A percentile compares a stretch with the other conserved stretches of the same genome.
phyloP scores from a whole-genome alignment of 768 basidiomycete genomes.

The Boletus reticulatus region DNA sequence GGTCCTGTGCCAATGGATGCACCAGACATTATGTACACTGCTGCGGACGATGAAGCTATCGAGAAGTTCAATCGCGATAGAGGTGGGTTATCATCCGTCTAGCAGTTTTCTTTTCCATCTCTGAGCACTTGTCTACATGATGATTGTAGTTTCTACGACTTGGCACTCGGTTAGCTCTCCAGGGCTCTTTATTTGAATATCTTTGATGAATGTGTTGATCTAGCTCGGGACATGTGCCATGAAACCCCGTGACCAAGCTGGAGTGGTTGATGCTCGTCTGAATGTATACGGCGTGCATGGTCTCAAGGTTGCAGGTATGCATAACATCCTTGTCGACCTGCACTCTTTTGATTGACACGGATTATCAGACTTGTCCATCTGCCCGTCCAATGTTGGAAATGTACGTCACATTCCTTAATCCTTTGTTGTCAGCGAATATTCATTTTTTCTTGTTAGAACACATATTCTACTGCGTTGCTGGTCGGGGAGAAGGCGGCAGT shows the following conservation, averaged over 20 bases:
- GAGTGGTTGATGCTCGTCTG: background rate
- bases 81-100: background rate
- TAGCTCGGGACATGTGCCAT: background rate
- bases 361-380: slow-evolving; percentile 1
- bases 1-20: slow-evolving; percentile 24
- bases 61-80: background rate
- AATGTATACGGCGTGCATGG: background rate
- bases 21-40: slow-evolving; percentile 33
- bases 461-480: slow-evolving; percentile 14
- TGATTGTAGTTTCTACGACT: background rate
- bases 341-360: background rate
- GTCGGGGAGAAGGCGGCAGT: slow-evolving; percentile 16
- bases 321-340: background rate
- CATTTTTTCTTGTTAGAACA: slow-evolving; percentile 4
- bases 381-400: slow-evolving; percentile 2
- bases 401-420: background rate
- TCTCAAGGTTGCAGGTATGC: background rate
- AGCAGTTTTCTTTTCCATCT: background rate
- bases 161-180: background rate
- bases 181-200: background rate
- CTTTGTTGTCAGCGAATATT: background rate
- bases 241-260: background rate
- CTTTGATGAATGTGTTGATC: background rate
- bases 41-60: slow-evolving; percentile 35
- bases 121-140: background rate